Percentiles rank a stretch among this genome's conserved stretches.
Evolutionary conservation across 495 filamentous ascomycete genomes (phyloP).

Genomic region (Copromyces sp.): DNA sequence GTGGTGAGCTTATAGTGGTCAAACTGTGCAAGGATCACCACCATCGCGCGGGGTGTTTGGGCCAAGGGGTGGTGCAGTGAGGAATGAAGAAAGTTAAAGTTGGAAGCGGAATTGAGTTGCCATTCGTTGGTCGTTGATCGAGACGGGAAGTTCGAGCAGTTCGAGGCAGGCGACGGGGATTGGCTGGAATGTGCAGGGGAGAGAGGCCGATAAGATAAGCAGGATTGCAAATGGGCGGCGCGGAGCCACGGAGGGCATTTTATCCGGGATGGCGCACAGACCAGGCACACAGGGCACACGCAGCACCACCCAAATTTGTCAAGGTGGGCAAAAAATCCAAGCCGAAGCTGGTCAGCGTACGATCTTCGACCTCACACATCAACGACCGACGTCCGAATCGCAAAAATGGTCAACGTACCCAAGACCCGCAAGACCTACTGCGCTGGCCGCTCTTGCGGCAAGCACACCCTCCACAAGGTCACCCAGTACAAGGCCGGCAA

Average conservation of each 20-base stretch:
- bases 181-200: background rate
- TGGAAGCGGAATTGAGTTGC: background rate
- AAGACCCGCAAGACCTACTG: slow-evolving; percentile 52
- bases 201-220: background rate
- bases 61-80: background rate
- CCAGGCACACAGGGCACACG: slow-evolving; percentile 13
- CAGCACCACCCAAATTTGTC: slow-evolving; percentile 24
- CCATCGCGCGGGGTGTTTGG: background rate
- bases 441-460: slow-evolving; percentile 89
- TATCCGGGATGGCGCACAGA: background rate
- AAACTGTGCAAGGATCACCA: background rate
- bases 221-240: background rate
- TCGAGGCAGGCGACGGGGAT: background rate
- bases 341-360: slow-evolving; percentile 18
- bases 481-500: slow-evolving; percentile 83
- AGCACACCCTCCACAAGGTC: slow-evolving; percentile 91
- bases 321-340: slow-evolving; percentile 18
- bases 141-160: background rate
- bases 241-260: background rate
- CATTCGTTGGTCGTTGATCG: background rate
- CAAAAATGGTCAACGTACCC: slow-evolving; percentile 35
- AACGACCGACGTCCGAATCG: slow-evolving; percentile 22
- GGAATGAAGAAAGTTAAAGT: background rate
- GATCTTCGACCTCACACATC: slow-evolving; percentile 18
- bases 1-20: background rate